Evolutionary conservation across 345 rosid genomes (phyloP), one percentile per base, ranked within the genome.

Genomic region (Conringia planisiliqua): DNA sequence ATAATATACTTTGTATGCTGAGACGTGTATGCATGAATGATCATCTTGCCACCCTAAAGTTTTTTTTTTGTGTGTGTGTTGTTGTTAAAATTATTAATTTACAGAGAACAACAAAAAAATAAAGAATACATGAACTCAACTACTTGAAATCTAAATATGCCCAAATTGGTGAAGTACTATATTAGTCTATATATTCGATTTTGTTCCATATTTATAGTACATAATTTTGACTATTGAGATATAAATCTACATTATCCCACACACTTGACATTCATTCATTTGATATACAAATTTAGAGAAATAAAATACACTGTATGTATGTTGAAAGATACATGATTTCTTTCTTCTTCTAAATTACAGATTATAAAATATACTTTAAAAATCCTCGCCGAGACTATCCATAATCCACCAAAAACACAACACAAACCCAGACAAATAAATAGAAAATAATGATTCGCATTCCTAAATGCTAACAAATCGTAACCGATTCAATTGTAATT

Each of bases 1-100:
- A 22, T 22, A 22, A 27, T 32, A 32, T 35, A 16, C 7, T 44
- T 56, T 26, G 22, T 30, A 5, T 43, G 3, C 22, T 18, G 33
- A 44, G 43, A 59, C 51, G 68, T 61, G 75, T 61, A 38, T 72
- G 22, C 42, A 62, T 50, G 9, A 12, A 18, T 18, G 26, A 60
- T 11, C 51, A 32, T 11, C 20, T 46, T 44, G 35, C 16, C 11
- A 38, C n/a, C 7, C 26, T 47, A 14, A 22, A 68, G 52, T 18
- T 35, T 35, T 2, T 8, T 7, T n/a, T n/a, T n/a, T n/a, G n/a
- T n/a, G n/a, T n/a, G n/a, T 35, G 24, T 35, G 39, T 35, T 35
- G 39, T 35, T 35, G 11, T 7, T 7, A 8, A 1, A 30, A 13
- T 10, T 32, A 65, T 16, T 12, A 16, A 11, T n/a, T 52, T 38